A percentile compares a stretch with the other conserved stretches of the same genome.
Conservation (phyloP, 2,329 filamentous ascomycete genomes). For the Diaporthe vexans region DNA sequence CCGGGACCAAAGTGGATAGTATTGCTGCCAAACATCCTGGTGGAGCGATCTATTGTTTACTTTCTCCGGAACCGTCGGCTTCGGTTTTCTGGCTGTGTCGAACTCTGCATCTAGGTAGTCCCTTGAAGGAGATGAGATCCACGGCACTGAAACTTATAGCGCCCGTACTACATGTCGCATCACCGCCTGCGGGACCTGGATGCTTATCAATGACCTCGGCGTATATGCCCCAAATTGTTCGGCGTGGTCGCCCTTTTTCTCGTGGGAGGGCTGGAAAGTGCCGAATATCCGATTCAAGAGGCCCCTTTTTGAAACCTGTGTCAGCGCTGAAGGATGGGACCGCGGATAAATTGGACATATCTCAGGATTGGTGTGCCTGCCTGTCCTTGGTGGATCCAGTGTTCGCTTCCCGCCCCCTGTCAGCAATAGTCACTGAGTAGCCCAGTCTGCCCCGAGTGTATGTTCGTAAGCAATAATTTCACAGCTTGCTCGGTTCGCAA, state of each 20-base stretch:
- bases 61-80: background rate
- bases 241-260: background rate
- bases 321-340: background rate
- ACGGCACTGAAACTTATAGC: conserved; percentile 8
- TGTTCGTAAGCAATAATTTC: background rate
- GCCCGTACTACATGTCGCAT: background rate
- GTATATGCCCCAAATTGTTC: background rate
- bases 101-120: background rate
- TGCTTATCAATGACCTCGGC: background rate
- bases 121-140: conserved; percentile 1
- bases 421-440: background rate
- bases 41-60: background rate
- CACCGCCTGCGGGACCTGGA: background rate
- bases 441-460: background rate
- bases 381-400: conserved; percentile 3
- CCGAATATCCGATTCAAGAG: background rate
- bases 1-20: background rate
- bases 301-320: background rate
- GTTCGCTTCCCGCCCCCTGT: background rate
- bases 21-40: background rate
- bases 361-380: background rate
- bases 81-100: background rate
- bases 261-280: background rate
- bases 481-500: background rate
- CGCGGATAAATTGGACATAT: conserved; percentile 5